These are phyloP conservation scores for Pichia thaimueangensis DNA, from an alignment of 805 yeast species.

Conservation along the genomic window DNA sequence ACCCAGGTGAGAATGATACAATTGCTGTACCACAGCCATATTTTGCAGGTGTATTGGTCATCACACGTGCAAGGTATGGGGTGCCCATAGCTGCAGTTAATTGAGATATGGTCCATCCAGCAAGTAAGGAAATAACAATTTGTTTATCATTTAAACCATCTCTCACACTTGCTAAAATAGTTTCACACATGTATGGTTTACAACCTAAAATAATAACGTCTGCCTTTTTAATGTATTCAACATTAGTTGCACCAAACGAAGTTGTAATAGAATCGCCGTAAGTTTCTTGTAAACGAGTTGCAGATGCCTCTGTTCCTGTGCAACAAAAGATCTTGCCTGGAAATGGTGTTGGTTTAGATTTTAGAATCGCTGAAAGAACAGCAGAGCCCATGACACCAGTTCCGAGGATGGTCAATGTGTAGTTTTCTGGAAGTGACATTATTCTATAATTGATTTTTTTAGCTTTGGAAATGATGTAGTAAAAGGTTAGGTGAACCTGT, in stretches of 20 bases:
- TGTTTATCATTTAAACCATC: conserved; percentile 33
- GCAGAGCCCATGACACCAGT: conserved; percentile 97
- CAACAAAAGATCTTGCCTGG: conserved; percentile 78
- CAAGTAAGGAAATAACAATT: conserved; percentile 68
- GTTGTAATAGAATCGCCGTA: conserved; percentile 49
- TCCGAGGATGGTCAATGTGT: conserved; percentile 65
- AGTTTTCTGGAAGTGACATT: conserved; percentile 16
- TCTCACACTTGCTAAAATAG: conserved; percentile 48
- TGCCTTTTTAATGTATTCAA: conserved; percentile 53
- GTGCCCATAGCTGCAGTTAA: conserved; percentile 40
- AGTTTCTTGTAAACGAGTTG: conserved; percentile 39
- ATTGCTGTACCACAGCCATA: conserved; percentile 93
- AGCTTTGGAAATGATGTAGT: too few relatives aligned
- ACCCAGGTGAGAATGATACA: conserved; percentile 55
- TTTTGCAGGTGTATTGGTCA: conserved; percentile 96
- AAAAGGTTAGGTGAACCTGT: too few relatives aligned
- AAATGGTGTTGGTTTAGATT: conserved; percentile 41
- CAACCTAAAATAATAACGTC: conserved; percentile 76
- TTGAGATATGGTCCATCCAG: conserved; percentile 85
- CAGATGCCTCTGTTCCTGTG: conserved; percentile 51
- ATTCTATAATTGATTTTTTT: neutral
- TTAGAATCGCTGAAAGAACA: conserved; percentile 70
- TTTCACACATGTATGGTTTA: conserved; percentile 73
- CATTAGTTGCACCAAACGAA: conserved; percentile 45
- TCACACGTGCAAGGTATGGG: conserved; percentile 72